Conservation (phyloP, 164 flowering plant genomes). For the Euptelea pleiosperma region DNA sequence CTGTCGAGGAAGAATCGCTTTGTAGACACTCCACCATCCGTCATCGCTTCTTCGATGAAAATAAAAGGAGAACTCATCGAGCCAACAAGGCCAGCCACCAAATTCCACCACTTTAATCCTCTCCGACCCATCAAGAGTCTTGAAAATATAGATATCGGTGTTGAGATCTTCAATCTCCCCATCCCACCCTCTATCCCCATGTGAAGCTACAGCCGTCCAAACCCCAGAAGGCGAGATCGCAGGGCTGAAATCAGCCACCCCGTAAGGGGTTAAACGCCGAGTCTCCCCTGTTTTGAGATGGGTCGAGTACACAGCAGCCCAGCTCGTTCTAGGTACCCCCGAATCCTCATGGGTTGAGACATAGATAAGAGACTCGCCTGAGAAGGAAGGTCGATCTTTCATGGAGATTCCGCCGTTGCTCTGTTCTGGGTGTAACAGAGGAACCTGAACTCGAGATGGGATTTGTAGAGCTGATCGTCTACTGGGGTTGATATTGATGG, state of each 20-base stretch:
- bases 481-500: slow-evolving; percentile 7
- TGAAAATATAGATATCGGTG: slow-evolving; percentile 65
- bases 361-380: slow-evolving; percentile 53
- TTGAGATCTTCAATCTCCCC: slow-evolving; percentile 74
- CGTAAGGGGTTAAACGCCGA: slow-evolving; percentile 60
- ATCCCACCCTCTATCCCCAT: slow-evolving; percentile 64
- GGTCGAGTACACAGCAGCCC: slow-evolving; percentile 88
- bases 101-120: slow-evolving; percentile 63
- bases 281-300: slow-evolving; percentile 48
- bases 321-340: slow-evolving; percentile 56
- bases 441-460: slow-evolving; percentile 32
- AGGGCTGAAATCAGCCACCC: slow-evolving; percentile 79
- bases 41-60: slow-evolving; percentile 69
- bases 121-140: slow-evolving; percentile 57
- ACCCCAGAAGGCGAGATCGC: slow-evolving; percentile 79
- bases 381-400: slow-evolving; percentile 69
- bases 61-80: slow-evolving; percentile 62
- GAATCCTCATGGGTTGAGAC: slow-evolving; percentile 79
- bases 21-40: slow-evolving; percentile 78
- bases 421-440: slow-evolving; percentile 24
- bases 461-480: slow-evolving; percentile 34
- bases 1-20: slow-evolving; percentile 37
- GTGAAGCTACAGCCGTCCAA: slow-evolving; percentile 84
- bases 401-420: slow-evolving; percentile 33
- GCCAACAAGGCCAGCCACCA: slow-evolving; percentile 97